A percentile compares a stretch with the other conserved stretches of the same genome.
Evolutionary conservation across 306 rosid genomes (phyloP).

Genomic region (Chamaecrista fasciculata): DNA sequence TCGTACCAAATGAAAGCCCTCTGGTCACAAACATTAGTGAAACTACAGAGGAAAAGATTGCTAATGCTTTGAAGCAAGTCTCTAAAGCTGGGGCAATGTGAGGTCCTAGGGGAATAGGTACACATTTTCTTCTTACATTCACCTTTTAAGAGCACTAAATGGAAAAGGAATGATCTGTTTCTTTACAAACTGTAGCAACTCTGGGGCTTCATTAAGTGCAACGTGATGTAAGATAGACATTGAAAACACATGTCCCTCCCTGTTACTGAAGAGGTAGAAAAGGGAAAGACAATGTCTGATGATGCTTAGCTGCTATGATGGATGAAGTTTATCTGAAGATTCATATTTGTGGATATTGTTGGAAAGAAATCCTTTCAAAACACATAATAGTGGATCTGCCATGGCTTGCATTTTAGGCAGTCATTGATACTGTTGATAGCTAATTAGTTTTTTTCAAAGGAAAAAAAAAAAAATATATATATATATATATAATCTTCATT

Average conservation of each 20-base stretch:
- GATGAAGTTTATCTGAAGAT: not conserved
- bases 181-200: not conserved
- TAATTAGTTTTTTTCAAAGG: not conserved
- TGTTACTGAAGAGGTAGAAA: not conserved
- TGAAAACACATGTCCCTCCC: not conserved
- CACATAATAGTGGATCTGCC: not conserved
- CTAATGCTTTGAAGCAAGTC: slow-evolving; percentile 34
- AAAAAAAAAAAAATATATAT: no score
- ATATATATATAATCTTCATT: not conserved
- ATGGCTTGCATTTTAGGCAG: no score
- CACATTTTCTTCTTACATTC: slow-evolving; percentile 6
- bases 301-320: not conserved
- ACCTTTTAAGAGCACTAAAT: slow-evolving; percentile 13
- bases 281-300: not conserved
- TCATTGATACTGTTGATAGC: not conserved
- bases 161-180: slow-evolving; percentile 27
- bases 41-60: slow-evolving; percentile 31
- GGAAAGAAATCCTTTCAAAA: not conserved
- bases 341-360: not conserved
- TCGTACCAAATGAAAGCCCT: slow-evolving; percentile 70
- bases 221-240: not conserved
- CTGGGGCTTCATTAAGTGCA: not conserved
- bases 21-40: slow-evolving; percentile 35
- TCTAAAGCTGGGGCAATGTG: slow-evolving; percentile 32
- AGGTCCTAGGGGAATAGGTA: slow-evolving; percentile 7